Conservation (phyloP, 768 basidiomycete species). For the Galerina sulciceps region DNA sequence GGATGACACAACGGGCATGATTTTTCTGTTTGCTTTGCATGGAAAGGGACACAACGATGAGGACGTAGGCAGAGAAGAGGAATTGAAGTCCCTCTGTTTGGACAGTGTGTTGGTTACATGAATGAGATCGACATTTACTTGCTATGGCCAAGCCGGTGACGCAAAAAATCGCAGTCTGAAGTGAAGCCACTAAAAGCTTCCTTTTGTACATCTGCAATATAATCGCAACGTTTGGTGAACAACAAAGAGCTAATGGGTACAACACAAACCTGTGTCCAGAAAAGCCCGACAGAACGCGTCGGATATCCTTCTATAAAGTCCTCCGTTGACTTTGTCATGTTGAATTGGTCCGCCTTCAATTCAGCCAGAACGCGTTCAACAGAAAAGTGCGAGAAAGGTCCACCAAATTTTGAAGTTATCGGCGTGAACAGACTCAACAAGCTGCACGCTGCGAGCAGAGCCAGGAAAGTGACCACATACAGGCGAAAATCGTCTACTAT, state of each 20-base stretch:
- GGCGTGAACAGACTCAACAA: neutral
- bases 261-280: conserved; percentile 17
- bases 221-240: neutral
- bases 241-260: neutral
- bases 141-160: neutral
- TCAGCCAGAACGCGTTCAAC: neutral
- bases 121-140: neutral
- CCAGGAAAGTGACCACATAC: neutral
- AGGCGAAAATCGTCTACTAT: neutral
- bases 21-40: neutral
- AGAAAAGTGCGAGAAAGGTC: neutral
- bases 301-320: conserved; percentile 18
- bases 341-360: conserved; percentile 5
- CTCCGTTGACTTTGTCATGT: neutral
- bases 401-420: neutral
- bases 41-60: neutral
- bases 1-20: neutral
- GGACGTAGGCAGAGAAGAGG: neutral
- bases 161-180: neutral
- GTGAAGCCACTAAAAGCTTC: neutral
- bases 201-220: conserved; percentile 1
- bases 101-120: neutral
- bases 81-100: neutral
- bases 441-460: neutral
- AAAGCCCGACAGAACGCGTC: conserved; percentile 3